Percentiles rank a stretch among this genome's conserved stretches.
phyloP scores from a whole-genome alignment of 768 basidiomycete genomes.

The Hericium coralloides region DNA sequence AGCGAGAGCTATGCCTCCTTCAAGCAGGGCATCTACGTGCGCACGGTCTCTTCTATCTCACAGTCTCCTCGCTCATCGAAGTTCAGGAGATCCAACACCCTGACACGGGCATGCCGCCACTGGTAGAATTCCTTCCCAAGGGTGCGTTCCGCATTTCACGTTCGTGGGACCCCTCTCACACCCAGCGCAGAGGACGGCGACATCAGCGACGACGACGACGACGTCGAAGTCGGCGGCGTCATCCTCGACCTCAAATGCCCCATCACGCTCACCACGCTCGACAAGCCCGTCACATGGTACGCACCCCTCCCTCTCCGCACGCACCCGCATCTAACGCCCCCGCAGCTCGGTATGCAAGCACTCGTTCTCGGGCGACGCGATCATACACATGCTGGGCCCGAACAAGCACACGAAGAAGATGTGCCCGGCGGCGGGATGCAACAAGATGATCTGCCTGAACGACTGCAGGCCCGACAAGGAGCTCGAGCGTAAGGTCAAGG shows the following conservation, averaged over 20 bases:
- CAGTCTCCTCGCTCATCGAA: neutral
- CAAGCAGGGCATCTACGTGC: slow-evolving; percentile 48
- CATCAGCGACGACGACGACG: slow-evolving; percentile 78
- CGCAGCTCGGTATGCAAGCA: slow-evolving; percentile 64
- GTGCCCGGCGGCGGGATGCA: slow-evolving; percentile 73
- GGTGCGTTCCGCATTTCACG: slow-evolving; percentile 32
- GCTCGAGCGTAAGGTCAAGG: slow-evolving; percentile 55
- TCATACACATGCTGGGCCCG: slow-evolving; percentile 49
- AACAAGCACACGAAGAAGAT: slow-evolving; percentile 24
- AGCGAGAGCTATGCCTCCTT: slow-evolving; percentile 50
- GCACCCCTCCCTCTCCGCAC: slow-evolving; percentile 19
- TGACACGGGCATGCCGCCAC: slow-evolving; percentile 63
- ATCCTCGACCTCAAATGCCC: slow-evolving; percentile 83
- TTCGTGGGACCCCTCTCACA: neutral
- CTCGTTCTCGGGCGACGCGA: slow-evolving; percentile 69
- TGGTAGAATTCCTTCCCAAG: slow-evolving; percentile 61
- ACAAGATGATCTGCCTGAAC: slow-evolving; percentile 40
- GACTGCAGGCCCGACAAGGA: slow-evolving; percentile 47
- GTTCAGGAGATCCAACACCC: slow-evolving; percentile 59
- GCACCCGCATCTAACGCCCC: slow-evolving; percentile 2
- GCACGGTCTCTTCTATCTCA: neutral
- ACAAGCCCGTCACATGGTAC: slow-evolving; percentile 78
- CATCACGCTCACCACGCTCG: slow-evolving; percentile 55
- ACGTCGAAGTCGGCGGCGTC: slow-evolving; percentile 80
- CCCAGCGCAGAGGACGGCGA: slow-evolving; percentile 63